phyloP scores from a whole-genome alignment of 2,329 filamentous ascomycete species.

The Exophiala alcalophila region DNA sequence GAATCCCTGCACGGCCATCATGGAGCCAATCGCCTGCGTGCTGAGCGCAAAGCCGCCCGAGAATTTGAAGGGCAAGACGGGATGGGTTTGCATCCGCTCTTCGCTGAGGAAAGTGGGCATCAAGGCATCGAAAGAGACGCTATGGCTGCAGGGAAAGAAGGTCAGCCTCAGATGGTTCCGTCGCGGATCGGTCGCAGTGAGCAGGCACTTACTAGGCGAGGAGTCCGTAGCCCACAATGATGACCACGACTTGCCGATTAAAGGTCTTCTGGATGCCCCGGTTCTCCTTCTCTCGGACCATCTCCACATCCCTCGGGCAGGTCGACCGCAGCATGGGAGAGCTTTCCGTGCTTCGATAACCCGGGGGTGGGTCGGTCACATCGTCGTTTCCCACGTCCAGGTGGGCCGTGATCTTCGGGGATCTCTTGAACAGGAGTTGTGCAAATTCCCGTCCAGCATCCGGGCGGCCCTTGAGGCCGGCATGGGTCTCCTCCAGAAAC shows the following conservation, averaged over 20 bases:
- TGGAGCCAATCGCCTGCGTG: slow-evolving; percentile 79
- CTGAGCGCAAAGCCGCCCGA: slow-evolving; percentile 79
- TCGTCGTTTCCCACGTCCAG: slow-evolving; percentile 34
- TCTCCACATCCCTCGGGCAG: slow-evolving; percentile 39
- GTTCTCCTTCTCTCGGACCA: slow-evolving; percentile 43
- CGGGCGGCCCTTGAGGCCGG: slow-evolving; percentile 69
- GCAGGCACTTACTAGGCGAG: slow-evolving; percentile 73
- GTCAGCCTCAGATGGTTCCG: slow-evolving; percentile 26
- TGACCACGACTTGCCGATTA: slow-evolving; percentile 69
- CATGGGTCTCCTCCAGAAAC: slow-evolving; percentile 92
- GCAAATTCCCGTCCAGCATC: slow-evolving; percentile 78
- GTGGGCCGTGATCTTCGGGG: not conserved
- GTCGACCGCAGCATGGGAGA: slow-evolving; percentile 49
- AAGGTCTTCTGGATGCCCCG: slow-evolving; percentile 62
- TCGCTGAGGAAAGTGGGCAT: slow-evolving; percentile 89
- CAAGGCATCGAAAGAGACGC: slow-evolving; percentile 92
- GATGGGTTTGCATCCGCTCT: slow-evolving; percentile 34
- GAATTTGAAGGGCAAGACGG: slow-evolving; percentile 79
- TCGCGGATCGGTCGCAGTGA: not conserved
- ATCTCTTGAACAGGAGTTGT: slow-evolving; percentile 57
- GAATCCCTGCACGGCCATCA: slow-evolving; percentile 82
- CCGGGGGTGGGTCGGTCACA: slow-evolving; percentile 61
- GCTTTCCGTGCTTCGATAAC: slow-evolving; percentile 61
- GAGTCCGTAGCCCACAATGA: slow-evolving; percentile 68
- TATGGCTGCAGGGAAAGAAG: slow-evolving; percentile 63